A percentile compares a stretch with the other conserved stretches of the same genome.
phyloP scores from a whole-genome alignment of 2,329 filamentous ascomycete species.

The Stachybotrys chartarum region DNA sequence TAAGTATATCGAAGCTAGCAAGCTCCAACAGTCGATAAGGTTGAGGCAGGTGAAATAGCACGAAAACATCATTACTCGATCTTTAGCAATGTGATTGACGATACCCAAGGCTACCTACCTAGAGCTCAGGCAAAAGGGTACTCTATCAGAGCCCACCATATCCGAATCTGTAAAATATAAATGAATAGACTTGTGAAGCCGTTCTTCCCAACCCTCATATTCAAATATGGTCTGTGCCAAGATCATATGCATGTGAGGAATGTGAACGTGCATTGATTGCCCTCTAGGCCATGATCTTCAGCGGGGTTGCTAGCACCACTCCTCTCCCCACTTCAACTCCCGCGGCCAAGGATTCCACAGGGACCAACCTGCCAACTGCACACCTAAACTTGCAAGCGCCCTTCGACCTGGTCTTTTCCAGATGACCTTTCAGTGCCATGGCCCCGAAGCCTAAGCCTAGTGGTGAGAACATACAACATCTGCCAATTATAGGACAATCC shows the following conservation, averaged over 20 bases:
- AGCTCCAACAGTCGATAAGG: too few relatives aligned
- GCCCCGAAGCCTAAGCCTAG: constrained; percentile 28
- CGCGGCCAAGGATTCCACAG: not conserved
- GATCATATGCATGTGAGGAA: not conserved
- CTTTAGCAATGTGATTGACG: too few relatives aligned
- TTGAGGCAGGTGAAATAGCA: too few relatives aligned
- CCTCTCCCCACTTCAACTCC: not conserved
- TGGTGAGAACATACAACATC: constrained; percentile 18
- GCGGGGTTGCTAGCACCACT: not conserved
- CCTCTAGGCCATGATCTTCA: not conserved
- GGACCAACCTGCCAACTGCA: not conserved
- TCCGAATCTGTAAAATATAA: too few relatives aligned
- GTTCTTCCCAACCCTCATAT: too few relatives aligned
- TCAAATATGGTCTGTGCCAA: not conserved
- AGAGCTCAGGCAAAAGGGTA: too few relatives aligned
- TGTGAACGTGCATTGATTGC: not conserved
- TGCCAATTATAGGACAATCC: not conserved
- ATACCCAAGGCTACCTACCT: too few relatives aligned
- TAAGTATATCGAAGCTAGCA: too few relatives aligned
- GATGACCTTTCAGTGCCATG: constrained; percentile 15
- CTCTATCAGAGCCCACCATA: too few relatives aligned
- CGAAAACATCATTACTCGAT: too few relatives aligned
- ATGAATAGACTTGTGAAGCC: too few relatives aligned
- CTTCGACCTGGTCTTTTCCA: constrained; percentile 4
- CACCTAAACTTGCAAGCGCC: constrained; percentile 10